Evolutionary conservation across 768 basidiomycete species (phyloP).

Genomic region (Psilocybe tampanensis): DNA sequence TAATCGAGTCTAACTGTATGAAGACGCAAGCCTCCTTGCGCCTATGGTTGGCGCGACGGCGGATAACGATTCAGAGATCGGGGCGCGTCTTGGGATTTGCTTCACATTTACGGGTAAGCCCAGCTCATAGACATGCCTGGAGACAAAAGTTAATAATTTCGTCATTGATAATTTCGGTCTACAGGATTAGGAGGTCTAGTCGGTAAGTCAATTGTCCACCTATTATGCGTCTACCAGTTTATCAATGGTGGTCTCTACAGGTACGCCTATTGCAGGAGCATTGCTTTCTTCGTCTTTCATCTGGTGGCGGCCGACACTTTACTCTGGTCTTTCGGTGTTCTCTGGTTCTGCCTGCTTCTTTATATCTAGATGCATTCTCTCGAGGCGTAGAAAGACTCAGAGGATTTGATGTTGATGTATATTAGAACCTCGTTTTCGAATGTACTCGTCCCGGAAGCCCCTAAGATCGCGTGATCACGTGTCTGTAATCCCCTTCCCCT

Average conservation of each 20-base stretch:
- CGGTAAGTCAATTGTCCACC: conserved; percentile 26
- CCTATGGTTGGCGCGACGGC: conserved; percentile 49
- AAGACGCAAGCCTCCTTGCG: conserved; percentile 37
- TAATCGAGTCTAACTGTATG: conserved; percentile 9
- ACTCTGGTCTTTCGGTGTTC: conserved; percentile 45
- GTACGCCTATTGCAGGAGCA: conserved; percentile 60
- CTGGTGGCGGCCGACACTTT: conserved; percentile 64
- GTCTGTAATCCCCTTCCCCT: no score
- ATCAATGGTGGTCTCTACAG: conserved; percentile 25
- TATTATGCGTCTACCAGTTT: background rate
- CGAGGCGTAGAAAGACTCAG: conserved; percentile 27
- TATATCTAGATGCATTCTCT: conserved; percentile 25
- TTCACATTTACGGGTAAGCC: conserved; percentile 50
- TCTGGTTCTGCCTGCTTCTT: conserved; percentile 32
- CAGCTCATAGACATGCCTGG: no score
- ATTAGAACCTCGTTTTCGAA: no score
- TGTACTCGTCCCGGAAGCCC: no score
- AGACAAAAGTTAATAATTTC: conserved; percentile 2
- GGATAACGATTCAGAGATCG: conserved; percentile 50
- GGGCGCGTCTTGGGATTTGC: conserved; percentile 53
- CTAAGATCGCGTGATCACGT: no score
- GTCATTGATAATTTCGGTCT: conserved; percentile 9
- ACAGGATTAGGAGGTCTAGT: conserved; percentile 44
- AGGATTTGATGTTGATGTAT: conserved; percentile 12
- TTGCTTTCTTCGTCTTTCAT: conserved; percentile 50